Evolutionary conservation across 2,329 filamentous ascomycete genomes (phyloP).

Genomic region (Penicillium sp.): DNA sequence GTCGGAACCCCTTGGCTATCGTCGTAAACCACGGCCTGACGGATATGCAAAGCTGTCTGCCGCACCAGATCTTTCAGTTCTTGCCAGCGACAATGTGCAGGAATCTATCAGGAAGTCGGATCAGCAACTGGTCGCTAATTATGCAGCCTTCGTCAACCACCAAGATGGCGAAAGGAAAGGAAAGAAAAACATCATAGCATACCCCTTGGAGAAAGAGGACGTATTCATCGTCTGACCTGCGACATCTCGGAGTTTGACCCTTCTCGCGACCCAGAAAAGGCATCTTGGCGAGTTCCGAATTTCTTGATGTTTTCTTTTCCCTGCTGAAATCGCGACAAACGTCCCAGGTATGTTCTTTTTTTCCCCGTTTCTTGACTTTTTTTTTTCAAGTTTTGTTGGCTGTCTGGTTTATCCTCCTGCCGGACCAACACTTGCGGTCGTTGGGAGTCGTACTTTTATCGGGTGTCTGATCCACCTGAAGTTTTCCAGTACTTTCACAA

Average conservation of each 20-base stretch:
- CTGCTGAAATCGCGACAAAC: neutral
- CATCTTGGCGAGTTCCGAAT: slow-evolving; percentile 20
- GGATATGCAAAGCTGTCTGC: slow-evolving; percentile 40
- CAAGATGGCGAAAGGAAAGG: too few species aligned
- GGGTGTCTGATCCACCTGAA: too few species aligned
- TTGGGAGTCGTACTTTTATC: too few species aligned
- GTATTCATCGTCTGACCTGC: slow-evolving; percentile 39
- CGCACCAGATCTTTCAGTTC: slow-evolving; percentile 42
- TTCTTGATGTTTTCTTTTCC: neutral
- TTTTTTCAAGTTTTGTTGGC: too few species aligned
- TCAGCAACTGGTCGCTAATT: neutral
- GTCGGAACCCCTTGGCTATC: slow-evolving; percentile 39
- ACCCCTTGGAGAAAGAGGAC: slow-evolving; percentile 42
- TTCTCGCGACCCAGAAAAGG: slow-evolving; percentile 29
- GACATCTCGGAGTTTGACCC: slow-evolving; percentile 24
- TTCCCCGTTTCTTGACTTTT: too few species aligned
- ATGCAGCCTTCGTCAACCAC: too few species aligned
- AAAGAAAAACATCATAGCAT: slow-evolving; percentile 11
- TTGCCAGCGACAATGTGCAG: slow-evolving; percentile 41
- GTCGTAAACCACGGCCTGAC: slow-evolving; percentile 42
- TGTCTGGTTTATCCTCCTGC: too few species aligned
- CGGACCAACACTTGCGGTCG: too few species aligned
- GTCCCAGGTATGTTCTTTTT: too few species aligned
- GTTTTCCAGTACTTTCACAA: too few species aligned
- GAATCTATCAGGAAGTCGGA: slow-evolving; percentile 27